These are phyloP conservation scores for Mycena belliarum DNA, from an alignment of 768 basidiomycete species.

Conservation along the genomic window DNA sequence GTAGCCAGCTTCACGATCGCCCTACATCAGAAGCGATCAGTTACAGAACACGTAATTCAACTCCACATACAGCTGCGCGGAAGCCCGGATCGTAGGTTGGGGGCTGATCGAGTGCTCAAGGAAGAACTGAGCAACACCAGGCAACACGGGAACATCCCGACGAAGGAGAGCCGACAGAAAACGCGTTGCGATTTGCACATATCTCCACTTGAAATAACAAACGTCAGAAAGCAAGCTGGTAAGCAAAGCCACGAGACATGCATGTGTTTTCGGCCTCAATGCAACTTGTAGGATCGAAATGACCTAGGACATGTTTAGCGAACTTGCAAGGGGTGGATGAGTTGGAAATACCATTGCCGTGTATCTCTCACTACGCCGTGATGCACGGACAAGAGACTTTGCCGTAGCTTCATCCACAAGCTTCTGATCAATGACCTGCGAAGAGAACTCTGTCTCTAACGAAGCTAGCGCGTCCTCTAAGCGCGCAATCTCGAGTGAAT, in stretches of 20 bases:
- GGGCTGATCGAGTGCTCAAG: constrained; percentile 67
- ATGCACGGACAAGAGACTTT: constrained; percentile 43
- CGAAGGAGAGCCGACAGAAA: constrained; percentile 64
- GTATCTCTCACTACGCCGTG: constrained; percentile 49
- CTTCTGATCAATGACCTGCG: constrained; percentile 39
- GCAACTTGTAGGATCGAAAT: constrained; percentile 62
- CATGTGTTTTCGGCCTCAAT: constrained; percentile 65
- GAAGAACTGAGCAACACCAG: constrained; percentile 63
- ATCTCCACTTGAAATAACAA: constrained; percentile 66
- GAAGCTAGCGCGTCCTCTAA: constrained; percentile 49
- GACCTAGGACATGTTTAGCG: constrained; percentile 43
- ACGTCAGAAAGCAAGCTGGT: constrained; percentile 7
- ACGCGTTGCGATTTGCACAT: constrained; percentile 68
- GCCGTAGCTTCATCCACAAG: constrained; percentile 46
- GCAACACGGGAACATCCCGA: constrained; percentile 56
- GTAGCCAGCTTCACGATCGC: constrained; percentile 66
- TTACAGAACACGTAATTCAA: neutral
- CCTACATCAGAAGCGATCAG: constrained; percentile 34
- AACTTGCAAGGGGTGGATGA: neutral
- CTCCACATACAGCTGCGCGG: constrained; percentile 58
- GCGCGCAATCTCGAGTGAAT: constrained; percentile 47
- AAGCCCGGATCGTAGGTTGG: constrained; percentile 66
- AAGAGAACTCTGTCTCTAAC: constrained; percentile 53
- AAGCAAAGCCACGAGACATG: constrained; percentile 36
- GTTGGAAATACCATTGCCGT: constrained; percentile 47